Conservation (phyloP, 1,284 basidiomycete genomes). For the Schizopora paradoxa region DNA sequence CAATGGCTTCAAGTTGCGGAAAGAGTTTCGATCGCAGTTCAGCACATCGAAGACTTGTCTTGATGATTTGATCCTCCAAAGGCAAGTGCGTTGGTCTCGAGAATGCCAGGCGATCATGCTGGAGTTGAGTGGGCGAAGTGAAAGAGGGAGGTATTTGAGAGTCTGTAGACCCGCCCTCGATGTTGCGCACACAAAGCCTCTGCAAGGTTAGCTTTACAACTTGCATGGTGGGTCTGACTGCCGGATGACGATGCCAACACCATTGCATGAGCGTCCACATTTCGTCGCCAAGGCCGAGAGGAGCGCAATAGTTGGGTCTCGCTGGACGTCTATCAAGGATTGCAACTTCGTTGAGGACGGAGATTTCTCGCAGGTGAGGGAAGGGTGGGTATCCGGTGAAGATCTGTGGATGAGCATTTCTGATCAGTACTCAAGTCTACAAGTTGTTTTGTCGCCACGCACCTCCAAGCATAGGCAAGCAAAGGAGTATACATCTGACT, state of each 20-base stretch:
- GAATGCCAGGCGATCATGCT: too few relatives aligned
- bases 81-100: too few relatives aligned
- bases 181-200: too few relatives aligned
- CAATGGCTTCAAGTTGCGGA: too few relatives aligned
- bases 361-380: neutral
- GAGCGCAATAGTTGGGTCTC: neutral
- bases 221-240: neutral
- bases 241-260: neutral
- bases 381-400: neutral
- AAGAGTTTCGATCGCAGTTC: too few relatives aligned
- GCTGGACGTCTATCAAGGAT: neutral
- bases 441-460: neutral
- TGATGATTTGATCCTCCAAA: too few relatives aligned
- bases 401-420: neutral
- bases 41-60: too few relatives aligned
- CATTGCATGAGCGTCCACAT: conserved; percentile 1
- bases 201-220: neutral
- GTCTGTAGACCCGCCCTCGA: too few relatives aligned
- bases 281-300: neutral
- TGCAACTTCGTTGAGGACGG: neutral
- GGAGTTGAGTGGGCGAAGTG: too few relatives aligned
- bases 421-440: neutral
- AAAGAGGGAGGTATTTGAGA: too few relatives aligned
- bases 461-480: neutral
- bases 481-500: neutral